These are phyloP conservation scores for Pinus tabuliformis DNA, from an alignment of 75 land plant genomes.

Conservation along the genomic window DNA sequence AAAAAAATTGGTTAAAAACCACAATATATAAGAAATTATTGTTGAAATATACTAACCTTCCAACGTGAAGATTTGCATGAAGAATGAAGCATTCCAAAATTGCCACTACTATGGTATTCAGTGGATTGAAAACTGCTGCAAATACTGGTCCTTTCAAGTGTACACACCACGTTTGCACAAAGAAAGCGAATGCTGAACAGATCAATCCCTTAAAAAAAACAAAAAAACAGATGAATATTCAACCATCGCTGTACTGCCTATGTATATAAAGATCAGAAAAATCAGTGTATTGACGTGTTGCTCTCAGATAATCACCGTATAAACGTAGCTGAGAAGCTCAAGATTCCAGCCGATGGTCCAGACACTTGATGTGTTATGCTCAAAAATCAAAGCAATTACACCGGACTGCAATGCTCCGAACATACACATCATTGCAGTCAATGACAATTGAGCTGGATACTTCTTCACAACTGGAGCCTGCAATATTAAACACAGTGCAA, in stretches of 20 bases:
- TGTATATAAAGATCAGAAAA: not conserved
- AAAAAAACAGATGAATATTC: not conserved
- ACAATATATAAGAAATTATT: not conserved
- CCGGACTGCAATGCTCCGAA: slow-evolving; percentile 56
- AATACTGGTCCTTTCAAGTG: not conserved
- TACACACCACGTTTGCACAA: not conserved
- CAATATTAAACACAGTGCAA: not conserved
- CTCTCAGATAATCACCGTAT: slow-evolving; percentile 24
- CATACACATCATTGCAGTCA: slow-evolving; percentile 50
- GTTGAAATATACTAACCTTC: not conserved
- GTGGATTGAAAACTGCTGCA: slow-evolving; percentile 15
- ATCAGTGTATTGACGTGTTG: not conserved
- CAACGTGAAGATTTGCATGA: not conserved
- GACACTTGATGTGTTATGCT: slow-evolving; percentile 19
- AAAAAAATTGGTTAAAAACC: not conserved
- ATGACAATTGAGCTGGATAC: slow-evolving; percentile 62
- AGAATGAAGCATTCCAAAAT: slow-evolving; percentile 6
- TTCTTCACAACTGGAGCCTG: slow-evolving; percentile 41
- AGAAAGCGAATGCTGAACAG: not conserved
- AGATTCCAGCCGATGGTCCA: slow-evolving; percentile 48
- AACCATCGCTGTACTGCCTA: not conserved
- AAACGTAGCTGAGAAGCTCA: slow-evolving; percentile 39
- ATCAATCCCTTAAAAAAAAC: not conserved
- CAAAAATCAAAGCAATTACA: slow-evolving; percentile 28
- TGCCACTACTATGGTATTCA: not conserved